Percentiles rank a stretch among this genome's conserved stretches.
phyloP scores from a whole-genome alignment of 768 basidiomycete species.

The Leucosporidium yakuticum region DNA sequence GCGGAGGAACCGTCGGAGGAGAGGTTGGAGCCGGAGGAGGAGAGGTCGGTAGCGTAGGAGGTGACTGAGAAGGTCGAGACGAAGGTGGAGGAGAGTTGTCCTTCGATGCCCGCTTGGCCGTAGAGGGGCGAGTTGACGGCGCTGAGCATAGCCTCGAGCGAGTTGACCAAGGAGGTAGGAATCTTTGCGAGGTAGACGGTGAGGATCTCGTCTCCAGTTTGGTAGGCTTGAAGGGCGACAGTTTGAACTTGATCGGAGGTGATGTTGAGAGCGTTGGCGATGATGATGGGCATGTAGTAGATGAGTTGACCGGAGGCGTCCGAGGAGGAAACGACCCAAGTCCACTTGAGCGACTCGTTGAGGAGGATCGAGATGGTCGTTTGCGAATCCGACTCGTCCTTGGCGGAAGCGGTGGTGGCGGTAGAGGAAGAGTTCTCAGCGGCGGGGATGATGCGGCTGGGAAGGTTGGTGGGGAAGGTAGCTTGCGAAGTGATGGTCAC shows the following conservation, averaged over 20 bases:
- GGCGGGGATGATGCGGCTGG: constrained; percentile 38
- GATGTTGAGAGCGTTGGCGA: constrained; percentile 51
- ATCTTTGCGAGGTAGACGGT: constrained; percentile 72
- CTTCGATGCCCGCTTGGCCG: constrained; percentile 20
- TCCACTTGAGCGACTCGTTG: constrained; percentile 58
- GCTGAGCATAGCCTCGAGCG: constrained; percentile 49
- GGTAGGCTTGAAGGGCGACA: constrained; percentile 62
- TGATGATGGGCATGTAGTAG: constrained; percentile 56
- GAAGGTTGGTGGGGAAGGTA: constrained; percentile 38
- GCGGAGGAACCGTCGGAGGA: constrained; percentile 6
- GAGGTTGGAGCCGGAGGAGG: background rate
- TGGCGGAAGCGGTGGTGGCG: constrained; percentile 2
- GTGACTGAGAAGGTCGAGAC: constrained; percentile 23
- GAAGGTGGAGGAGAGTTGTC: constrained; percentile 31
- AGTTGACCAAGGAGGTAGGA: constrained; percentile 52
- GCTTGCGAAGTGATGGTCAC: constrained; percentile 29
- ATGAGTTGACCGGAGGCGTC: constrained; percentile 72
- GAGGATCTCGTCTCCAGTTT: constrained; percentile 56
- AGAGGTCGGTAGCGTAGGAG: constrained; percentile 8
- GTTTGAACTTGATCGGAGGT: constrained; percentile 47
- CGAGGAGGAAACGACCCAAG: constrained; percentile 55
- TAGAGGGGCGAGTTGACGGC: constrained; percentile 36
- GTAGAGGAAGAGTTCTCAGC: background rate
- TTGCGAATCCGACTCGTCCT: constrained; percentile 26
- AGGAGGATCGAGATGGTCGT: constrained; percentile 63